These are phyloP conservation scores for Peltaster fructicola DNA, from an alignment of 2,329 filamentous ascomycete species.

Conservation along the genomic window DNA sequence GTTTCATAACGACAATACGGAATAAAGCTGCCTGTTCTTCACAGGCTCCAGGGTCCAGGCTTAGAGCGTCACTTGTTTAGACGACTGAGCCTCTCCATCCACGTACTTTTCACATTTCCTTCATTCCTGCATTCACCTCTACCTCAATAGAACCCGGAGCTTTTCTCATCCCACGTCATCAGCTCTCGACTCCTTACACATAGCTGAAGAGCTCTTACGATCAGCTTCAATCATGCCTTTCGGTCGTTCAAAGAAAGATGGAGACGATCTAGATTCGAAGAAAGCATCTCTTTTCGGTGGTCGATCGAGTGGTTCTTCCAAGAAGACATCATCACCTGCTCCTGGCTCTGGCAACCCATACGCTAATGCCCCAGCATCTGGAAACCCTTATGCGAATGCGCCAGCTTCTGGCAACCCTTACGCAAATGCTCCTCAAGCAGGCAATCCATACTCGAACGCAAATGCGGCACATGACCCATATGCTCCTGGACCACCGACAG, in stretches of 20 bases:
- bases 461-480: slow-evolving; percentile 13
- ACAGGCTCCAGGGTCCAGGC: too few species aligned
- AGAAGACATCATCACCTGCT: slow-evolving; percentile 27
- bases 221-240: slow-evolving; percentile 16
- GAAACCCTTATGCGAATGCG: slow-evolving; percentile 10
- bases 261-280: slow-evolving; percentile 35
- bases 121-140: slow-evolving; percentile 1
- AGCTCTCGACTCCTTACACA: background rate
- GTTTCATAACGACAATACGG: too few species aligned
- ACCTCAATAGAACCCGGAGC: background rate
- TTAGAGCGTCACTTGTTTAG: too few species aligned
- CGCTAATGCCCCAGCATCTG: slow-evolving; percentile 26
- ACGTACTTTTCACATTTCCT: too few species aligned
- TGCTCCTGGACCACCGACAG: slow-evolving; percentile 14
- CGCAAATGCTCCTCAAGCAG: slow-evolving; percentile 30
- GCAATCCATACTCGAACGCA: slow-evolving; percentile 18
- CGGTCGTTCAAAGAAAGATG: slow-evolving; percentile 33
- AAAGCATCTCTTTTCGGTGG: slow-evolving; percentile 42
- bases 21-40: too few species aligned
- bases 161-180: background rate
- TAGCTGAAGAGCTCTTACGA: slow-evolving; percentile 1
- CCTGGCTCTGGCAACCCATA: slow-evolving; percentile 36
- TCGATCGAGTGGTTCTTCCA: slow-evolving; percentile 34
- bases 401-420: slow-evolving; percentile 22
- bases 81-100: too few species aligned